These are phyloP conservation scores for Colletotrichum falcatum DNA, from an alignment of 2,329 filamentous ascomycete species.

Conservation along the genomic window DNA sequence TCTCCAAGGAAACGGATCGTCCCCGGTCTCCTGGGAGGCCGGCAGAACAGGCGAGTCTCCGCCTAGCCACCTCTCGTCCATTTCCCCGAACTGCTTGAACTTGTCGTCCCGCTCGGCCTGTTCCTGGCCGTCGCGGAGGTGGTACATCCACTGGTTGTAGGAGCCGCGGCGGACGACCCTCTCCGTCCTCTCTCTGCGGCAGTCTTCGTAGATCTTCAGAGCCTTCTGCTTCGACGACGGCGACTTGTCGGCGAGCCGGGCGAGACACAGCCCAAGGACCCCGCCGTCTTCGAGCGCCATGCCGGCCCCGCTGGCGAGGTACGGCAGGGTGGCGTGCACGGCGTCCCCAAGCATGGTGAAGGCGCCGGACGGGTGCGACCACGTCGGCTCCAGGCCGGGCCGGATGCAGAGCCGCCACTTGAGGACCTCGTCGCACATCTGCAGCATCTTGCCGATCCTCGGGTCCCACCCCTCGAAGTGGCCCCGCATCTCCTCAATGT, in stretches of 20 bases:
- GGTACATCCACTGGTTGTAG: conserved; percentile 71
- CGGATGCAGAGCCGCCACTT: conserved; percentile 73
- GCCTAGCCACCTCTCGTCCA: conserved; percentile 49
- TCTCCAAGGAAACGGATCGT: conserved; percentile 56
- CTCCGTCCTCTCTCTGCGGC: conserved; percentile 68
- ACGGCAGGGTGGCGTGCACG: conserved; percentile 73
- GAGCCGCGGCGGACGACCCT: conserved; percentile 70
- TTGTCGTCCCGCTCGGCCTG: conserved; percentile 64
- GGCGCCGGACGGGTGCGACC: conserved; percentile 66
- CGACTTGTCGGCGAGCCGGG: conserved; percentile 56
- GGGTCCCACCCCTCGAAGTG: conserved; percentile 70
- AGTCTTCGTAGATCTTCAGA: conserved; percentile 65
- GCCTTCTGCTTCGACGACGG: conserved; percentile 50
- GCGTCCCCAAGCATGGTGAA: conserved; percentile 73
- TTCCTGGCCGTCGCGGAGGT: conserved; percentile 68
- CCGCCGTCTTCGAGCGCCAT: conserved; percentile 72
- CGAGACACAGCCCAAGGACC: conserved; percentile 67
- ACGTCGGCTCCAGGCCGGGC: conserved; percentile 60
- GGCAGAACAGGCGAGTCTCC: conserved; percentile 44
- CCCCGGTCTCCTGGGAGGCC: conserved; percentile 49
- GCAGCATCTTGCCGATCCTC: conserved; percentile 65
- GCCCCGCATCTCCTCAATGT: conserved; percentile 60
- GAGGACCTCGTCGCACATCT: conserved; percentile 66
- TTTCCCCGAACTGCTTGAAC: conserved; percentile 48
- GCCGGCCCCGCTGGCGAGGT: conserved; percentile 67